A percentile compares a stretch with the other conserved stretches of the same genome.
Evolutionary conservation across 2,329 filamentous ascomycete species (phyloP).

Genomic region (Phialemoniopsis sp.): DNA sequence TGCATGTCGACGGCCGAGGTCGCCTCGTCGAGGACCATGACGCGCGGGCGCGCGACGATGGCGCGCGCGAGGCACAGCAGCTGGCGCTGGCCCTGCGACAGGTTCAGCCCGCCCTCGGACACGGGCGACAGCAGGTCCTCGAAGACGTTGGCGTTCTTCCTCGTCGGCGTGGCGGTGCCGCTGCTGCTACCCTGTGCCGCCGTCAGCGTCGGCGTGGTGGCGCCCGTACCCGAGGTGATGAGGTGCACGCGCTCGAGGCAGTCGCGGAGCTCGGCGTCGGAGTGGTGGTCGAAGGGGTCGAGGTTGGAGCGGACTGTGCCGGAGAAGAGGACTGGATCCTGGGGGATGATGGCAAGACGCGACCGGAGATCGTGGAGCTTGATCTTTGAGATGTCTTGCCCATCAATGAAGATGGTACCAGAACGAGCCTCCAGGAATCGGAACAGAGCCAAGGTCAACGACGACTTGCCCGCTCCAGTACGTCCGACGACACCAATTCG

Average conservation of each 20-base stretch:
- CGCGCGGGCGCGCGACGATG: constrained; percentile 67
- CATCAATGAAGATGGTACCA: constrained; percentile 67
- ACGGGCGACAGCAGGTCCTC: constrained; percentile 57
- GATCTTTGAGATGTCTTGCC: constrained; percentile 69
- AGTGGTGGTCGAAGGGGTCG: constrained; percentile 70
- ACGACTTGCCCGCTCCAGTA: constrained; percentile 76
- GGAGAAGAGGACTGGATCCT: constrained; percentile 76
- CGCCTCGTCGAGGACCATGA: constrained; percentile 79
- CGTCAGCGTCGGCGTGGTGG: constrained; percentile 26
- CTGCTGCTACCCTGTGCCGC: constrained; percentile 18
- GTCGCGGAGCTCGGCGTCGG: constrained; percentile 64
- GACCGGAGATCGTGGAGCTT: constrained; percentile 66
- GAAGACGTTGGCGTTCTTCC: constrained; percentile 62
- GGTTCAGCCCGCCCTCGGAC: constrained; percentile 68
- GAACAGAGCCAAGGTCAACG: constrained; percentile 71
- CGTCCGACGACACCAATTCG: constrained; percentile 73
- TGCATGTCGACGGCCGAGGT: constrained; percentile 76
- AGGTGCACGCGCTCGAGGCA: constrained; percentile 69
- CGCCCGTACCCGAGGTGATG: constrained; percentile 28
- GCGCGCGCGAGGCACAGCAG: constrained; percentile 71
- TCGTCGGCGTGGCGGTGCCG: constrained; percentile 12
- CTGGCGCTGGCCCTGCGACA: constrained; percentile 74
- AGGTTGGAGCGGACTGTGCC: constrained; percentile 74
- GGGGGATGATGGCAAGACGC: constrained; percentile 76
- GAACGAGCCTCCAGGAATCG: constrained; percentile 68